These are phyloP conservation scores for Aspergillus fumigatiaffinis DNA, from an alignment of 2,329 filamentous ascomycete species.

Conservation along the genomic window DNA sequence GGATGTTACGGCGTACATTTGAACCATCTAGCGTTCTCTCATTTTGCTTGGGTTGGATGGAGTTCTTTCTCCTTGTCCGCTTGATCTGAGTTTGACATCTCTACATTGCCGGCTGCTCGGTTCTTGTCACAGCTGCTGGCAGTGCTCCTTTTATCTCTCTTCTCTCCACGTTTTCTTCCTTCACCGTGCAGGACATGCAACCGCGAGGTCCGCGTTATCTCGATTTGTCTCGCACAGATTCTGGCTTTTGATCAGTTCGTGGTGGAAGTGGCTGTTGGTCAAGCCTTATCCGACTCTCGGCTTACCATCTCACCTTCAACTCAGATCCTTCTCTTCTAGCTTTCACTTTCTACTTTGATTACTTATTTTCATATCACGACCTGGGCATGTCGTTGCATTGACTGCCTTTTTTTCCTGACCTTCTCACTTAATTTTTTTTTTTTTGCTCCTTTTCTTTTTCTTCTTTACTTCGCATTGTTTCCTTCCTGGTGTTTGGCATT, in stretches of 20 bases:
- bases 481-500: conserved; percentile 5
- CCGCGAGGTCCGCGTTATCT: not conserved
- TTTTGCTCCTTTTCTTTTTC: not conserved
- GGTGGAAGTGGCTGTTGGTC: not conserved
- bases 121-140: conserved; percentile 11
- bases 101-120: conserved; percentile 15
- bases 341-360: conserved; percentile 3
- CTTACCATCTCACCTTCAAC: not conserved
- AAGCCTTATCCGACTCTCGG: not conserved
- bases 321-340: conserved; percentile 4
- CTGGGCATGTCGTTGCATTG: conserved; percentile 17
- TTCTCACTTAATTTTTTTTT: not conserved
- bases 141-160: conserved; percentile 9
- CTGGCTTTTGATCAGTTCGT: not conserved
- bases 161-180: conserved; percentile 7
- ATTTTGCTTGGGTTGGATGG: conserved; percentile 27
- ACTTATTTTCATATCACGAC: conserved; percentile 13
- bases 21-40: conserved; percentile 28
- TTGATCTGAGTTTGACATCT: conserved; percentile 21
- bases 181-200: not conserved
- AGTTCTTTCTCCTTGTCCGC: conserved; percentile 20
- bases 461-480: conserved; percentile 3
- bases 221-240: not conserved
- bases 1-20: conserved; percentile 14
- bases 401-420: conserved; percentile 4